Evolutionary conservation across 2,329 filamentous ascomycete species (phyloP), one percentile per base, ranked within the genome.

Genomic region (Ceratocystis cacaofunesta): DNA sequence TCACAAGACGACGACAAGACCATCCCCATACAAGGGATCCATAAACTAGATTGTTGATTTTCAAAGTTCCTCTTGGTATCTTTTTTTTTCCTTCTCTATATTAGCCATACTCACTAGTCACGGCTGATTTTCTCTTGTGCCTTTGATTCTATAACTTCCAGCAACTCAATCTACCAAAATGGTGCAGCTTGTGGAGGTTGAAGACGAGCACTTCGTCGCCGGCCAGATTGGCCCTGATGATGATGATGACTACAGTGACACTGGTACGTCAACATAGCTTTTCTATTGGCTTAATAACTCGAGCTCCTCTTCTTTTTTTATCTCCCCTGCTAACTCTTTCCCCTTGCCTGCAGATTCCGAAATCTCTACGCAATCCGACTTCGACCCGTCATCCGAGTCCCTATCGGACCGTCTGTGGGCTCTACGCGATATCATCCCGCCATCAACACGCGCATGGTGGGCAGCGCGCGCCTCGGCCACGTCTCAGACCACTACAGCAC

Each of bases 171-270:
- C 25, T 66, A 41, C 36, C 78, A 86, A 76, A 72, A 96, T 97
- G 92, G 92, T 97, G 77, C 90, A 92, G 78, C 89, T 97, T 74
- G 89, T 90, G 75, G 92, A 97, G 81, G 92, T 97, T 74, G 87
- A 95, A 75, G 92, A 97, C 75, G 92, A 96, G 82, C 89, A 95
- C 78, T 95, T 96, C 81, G 82, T 87, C 78, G 80, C 84, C 75
- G 79, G 81, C 70, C 86, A 88, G 72, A 78, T 85, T 68, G 80
- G 83, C 66, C 84, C 86, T 68, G 86, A 91, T 70, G 87, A 94
- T 71, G 89, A 92, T 65, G 92, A 92, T 74, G 92, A 95, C 79
- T 95, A 89, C 80, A 94, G 89, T 70, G 92, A 96, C 76, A 92
- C 89, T 69, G 92, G 92, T 96, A 83, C 70, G 80, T 76, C 65